Conservation (phyloP, 2,329 filamentous ascomycete genomes). For the Fusarium secorum region DNA sequence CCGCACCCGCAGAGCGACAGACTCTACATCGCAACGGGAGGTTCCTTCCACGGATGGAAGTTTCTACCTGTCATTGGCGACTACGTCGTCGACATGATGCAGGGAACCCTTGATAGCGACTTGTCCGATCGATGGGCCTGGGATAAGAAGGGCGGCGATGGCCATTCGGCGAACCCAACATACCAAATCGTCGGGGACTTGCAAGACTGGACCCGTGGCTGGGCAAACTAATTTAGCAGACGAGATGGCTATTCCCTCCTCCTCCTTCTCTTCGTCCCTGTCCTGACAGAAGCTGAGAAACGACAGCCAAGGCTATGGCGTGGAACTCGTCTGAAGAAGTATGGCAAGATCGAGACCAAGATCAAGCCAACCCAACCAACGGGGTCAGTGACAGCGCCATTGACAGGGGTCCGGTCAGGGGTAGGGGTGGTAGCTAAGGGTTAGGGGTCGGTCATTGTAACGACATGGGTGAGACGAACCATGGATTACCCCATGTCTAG, state of each 20-base stretch:
- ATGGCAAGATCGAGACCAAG: conserved; percentile 11
- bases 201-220: conserved; percentile 48
- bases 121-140: conserved; percentile 56
- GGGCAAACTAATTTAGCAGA: conserved; percentile 34
- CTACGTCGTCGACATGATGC: conserved; percentile 62
- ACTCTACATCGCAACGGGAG: conserved; percentile 67
- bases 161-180: conserved; percentile 53
- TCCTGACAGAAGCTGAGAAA: background rate
- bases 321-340: conserved; percentile 6
- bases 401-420: background rate
- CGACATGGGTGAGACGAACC: conserved; percentile 5
- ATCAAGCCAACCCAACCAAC: conserved; percentile 16
- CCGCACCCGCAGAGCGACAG: conserved; percentile 58
- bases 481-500: conserved; percentile 23
- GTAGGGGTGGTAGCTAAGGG: background rate
- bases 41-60: conserved; percentile 72
- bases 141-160: conserved; percentile 53
- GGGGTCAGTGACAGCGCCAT: conserved; percentile 1
- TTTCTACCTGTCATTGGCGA: conserved; percentile 69
- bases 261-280: background rate
- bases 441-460: background rate
- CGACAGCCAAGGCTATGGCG: conserved; percentile 4
- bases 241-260: background rate
- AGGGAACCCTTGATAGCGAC: conserved; percentile 50
- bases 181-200: conserved; percentile 53